These are phyloP conservation scores for Wickerhamiella spandovensis DNA, from an alignment of 805 yeast genomes.

Conservation along the genomic window DNA sequence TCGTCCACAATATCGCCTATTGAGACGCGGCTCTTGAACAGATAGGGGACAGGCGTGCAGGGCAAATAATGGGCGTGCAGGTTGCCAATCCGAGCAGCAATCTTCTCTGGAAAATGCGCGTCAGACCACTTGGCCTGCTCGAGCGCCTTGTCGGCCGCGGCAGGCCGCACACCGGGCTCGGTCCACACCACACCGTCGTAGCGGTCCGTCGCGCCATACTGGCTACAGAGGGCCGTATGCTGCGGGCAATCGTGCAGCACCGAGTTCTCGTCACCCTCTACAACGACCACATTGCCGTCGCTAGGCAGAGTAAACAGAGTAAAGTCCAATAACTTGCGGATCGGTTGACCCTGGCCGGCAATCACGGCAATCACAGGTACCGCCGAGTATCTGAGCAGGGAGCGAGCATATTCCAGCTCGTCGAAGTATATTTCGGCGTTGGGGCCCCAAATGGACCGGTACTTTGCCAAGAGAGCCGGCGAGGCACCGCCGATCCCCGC, in stretches of 20 bases:
- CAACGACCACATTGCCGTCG: background rate
- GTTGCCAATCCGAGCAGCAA: background rate
- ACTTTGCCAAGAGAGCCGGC: background rate
- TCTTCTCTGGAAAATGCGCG: background rate
- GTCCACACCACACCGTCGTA: background rate
- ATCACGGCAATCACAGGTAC: background rate
- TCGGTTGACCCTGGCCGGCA: background rate
- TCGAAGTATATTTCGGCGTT: background rate
- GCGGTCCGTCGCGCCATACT: background rate
- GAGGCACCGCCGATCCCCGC: background rate
- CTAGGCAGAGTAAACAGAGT: background rate
- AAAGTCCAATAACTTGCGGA: background rate
- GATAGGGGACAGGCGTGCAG: background rate
- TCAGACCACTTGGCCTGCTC: background rate
- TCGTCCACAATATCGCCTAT: constrained; percentile 3
- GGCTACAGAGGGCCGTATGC: background rate
- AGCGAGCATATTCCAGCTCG: background rate
- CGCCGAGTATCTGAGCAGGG: background rate
- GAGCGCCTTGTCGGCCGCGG: background rate
- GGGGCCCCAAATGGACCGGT: background rate
- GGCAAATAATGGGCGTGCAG: background rate
- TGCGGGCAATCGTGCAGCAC: background rate
- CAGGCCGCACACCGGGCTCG: background rate
- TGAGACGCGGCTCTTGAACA: background rate
- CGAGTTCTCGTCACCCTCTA: background rate